Conservation (phyloP, 768 basidiomycete species). For the Lactifluus pinguis region DNA sequence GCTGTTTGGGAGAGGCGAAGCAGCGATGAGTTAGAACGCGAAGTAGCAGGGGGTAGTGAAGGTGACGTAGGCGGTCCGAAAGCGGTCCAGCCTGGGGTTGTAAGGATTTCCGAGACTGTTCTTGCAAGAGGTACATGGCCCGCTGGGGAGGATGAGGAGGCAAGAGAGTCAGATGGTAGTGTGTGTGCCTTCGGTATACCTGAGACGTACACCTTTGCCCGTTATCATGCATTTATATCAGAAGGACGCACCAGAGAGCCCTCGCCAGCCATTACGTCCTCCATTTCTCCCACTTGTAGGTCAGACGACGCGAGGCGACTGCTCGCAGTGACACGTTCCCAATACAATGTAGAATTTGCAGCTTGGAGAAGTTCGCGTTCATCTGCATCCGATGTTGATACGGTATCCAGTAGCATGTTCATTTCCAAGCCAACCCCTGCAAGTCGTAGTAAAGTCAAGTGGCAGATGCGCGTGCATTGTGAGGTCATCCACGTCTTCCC, state of each 20-base stretch:
- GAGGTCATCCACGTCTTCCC: no score
- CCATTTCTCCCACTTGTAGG: neutral
- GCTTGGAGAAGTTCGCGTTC: conserved; percentile 17
- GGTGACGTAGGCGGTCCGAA: neutral
- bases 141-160: neutral
- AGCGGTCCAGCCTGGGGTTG: neutral
- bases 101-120: neutral
- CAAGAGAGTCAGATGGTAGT: neutral
- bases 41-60: neutral
- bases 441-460: neutral
- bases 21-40: neutral
- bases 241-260: neutral
- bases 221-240: neutral
- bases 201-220: conserved; percentile 5
- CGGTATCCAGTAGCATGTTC: neutral
- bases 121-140: neutral
- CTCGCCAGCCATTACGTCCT: neutral
- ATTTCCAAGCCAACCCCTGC: neutral
- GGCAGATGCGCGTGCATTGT: neutral
- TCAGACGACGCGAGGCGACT: neutral
- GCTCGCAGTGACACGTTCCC: conserved; percentile 2
- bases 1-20: neutral
- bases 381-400: conserved; percentile 12
- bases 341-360: conserved; percentile 1
- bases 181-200: neutral